These are phyloP conservation scores for Mortierella hygrophila DNA, from an alignment of 192 early-diverging fungal genomes.

Conservation along the genomic window DNA sequence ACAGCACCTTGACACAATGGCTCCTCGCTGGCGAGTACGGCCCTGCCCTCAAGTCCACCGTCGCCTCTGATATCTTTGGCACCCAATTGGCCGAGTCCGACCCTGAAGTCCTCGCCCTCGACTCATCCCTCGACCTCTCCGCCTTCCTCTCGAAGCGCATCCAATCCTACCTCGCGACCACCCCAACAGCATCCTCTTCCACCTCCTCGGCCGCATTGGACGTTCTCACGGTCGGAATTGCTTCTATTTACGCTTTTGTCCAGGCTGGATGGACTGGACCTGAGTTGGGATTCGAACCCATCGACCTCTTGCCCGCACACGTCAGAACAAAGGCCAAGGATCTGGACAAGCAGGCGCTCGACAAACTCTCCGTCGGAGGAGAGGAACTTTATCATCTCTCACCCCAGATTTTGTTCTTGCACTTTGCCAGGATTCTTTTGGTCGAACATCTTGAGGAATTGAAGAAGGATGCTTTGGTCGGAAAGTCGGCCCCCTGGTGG, in stretches of 20 bases:
- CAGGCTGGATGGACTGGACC: constrained; percentile 95
- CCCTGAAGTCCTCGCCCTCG: constrained; percentile 18
- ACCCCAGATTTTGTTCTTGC: constrained; percentile 74
- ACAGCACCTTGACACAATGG: constrained; percentile 33
- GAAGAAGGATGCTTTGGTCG: constrained; percentile 27
- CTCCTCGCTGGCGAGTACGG: constrained; percentile 66
- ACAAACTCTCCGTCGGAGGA: constrained; percentile 77
- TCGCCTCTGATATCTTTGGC: constrained; percentile 66
- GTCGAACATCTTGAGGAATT: constrained; percentile 59
- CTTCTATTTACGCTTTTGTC: constrained; percentile 84
- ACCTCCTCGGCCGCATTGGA: constrained; percentile 43
- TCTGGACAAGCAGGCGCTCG: constrained; percentile 62
- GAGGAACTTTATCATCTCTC: constrained; percentile 90
- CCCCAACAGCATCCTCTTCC: constrained; percentile 4
- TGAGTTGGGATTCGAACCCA: constrained; percentile 68
- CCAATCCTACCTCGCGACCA: constrained; percentile 44
- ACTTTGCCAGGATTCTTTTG: constrained; percentile 75
- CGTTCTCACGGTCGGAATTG: constrained; percentile 72
- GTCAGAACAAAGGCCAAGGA: constrained; percentile 44
- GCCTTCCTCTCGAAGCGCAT: constrained; percentile 59
- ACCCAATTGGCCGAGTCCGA: constrained; percentile 51
- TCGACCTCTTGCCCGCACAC: constrained; percentile 68
- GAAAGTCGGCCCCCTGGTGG: constrained; percentile 79
- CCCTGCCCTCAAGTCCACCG: constrained; percentile 56
- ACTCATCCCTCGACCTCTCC: constrained; percentile 53